A percentile compares a stretch with the other conserved stretches of the same genome.
Conservation (phyloP, 2,329 filamentous ascomycete genomes). For the Bipolaris gigantea region DNA sequence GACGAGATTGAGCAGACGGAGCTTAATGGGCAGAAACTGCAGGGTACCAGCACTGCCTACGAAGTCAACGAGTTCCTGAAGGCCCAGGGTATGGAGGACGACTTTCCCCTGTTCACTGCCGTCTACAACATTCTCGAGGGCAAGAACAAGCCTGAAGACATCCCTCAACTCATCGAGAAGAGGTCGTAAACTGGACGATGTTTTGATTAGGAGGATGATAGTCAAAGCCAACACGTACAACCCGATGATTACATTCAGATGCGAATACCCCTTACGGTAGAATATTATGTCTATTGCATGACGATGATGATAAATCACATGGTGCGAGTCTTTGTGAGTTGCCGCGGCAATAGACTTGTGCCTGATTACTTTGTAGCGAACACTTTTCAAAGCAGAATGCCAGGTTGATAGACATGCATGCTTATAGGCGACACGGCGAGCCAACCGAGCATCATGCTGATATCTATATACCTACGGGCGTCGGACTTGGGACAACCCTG, state of each 20-base stretch:
- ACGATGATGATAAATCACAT: not conserved
- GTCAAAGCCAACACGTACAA: not conserved
- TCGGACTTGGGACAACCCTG: not conserved
- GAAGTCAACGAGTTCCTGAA: slow-evolving; percentile 91
- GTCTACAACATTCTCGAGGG: slow-evolving; percentile 81
- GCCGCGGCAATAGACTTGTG: not conserved
- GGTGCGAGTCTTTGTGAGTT: not conserved
- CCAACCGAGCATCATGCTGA: slow-evolving; percentile 3
- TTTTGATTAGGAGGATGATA: not conserved
- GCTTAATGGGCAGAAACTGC: slow-evolving; percentile 94
- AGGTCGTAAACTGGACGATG: slow-evolving; percentile 19
- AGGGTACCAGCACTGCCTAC: slow-evolving; percentile 87
- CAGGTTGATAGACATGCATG: not conserved
- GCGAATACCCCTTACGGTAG: slow-evolving; percentile 11
- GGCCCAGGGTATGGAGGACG: slow-evolving; percentile 71
- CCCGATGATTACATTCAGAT: not conserved
- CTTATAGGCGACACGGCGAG: slow-evolving; percentile 8
- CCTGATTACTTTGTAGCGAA: not conserved
- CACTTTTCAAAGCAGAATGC: not conserved
- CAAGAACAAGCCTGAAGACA: slow-evolving; percentile 75
- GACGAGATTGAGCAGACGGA: slow-evolving; percentile 86
- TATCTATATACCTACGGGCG: not conserved
- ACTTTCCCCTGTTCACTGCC: slow-evolving; percentile 91
- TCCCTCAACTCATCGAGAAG: slow-evolving; percentile 65
- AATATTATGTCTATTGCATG: slow-evolving; percentile 5